A percentile compares a stretch with the other conserved stretches of the same genome.
These are phyloP conservation scores for Vaccinium corymbosum DNA, from an alignment of 148 eudicot species.

Conservation along the genomic window DNA sequence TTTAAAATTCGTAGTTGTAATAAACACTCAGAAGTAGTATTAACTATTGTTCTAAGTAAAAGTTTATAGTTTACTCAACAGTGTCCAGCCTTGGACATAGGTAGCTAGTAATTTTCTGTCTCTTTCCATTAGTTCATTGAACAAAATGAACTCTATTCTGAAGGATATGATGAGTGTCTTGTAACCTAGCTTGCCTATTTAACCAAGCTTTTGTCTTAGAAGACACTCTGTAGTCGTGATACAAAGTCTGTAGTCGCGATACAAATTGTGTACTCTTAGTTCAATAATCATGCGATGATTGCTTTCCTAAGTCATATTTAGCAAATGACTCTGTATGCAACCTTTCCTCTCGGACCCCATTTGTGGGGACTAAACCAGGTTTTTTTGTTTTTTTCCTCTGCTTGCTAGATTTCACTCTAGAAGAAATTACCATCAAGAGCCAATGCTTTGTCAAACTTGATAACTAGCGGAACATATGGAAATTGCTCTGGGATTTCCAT, in stretches of 20 bases:
- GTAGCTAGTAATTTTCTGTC: background rate
- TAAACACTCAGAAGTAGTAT: background rate
- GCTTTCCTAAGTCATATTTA: background rate
- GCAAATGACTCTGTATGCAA: background rate
- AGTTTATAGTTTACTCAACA: background rate
- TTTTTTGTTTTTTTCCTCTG: background rate
- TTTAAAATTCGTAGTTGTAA: background rate
- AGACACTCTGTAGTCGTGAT: no score
- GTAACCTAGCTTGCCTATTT: background rate
- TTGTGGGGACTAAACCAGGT: background rate
- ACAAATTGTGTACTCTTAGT: background rate
- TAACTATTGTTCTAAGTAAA: background rate
- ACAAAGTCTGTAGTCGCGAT: background rate
- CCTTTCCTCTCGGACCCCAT: background rate
- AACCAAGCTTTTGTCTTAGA: background rate
- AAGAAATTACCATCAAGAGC: background rate
- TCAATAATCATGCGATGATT: background rate
- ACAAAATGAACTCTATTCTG: background rate
- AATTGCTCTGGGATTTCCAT: background rate
- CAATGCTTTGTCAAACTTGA: background rate
- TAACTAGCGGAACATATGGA: background rate
- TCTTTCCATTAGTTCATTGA: background rate
- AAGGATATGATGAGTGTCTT: background rate
- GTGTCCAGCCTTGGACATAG: background rate
- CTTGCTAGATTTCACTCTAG: background rate